phyloP scores from a whole-genome alignment of 2,329 filamentous ascomycete species.

The Pseudogymnoascus sp. region DNA sequence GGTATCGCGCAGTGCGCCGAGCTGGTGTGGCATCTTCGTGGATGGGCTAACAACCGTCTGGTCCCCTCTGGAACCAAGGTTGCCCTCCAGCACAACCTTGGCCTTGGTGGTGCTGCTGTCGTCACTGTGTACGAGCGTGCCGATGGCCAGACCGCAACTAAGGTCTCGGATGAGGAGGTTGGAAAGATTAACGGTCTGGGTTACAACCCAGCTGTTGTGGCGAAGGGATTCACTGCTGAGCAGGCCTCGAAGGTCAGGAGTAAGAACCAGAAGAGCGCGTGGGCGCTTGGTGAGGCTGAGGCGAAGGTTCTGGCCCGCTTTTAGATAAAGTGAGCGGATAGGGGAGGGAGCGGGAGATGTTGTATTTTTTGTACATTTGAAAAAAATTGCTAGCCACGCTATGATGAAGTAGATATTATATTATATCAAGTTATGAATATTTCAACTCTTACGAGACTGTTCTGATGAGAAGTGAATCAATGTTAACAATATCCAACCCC shows the following conservation, averaged over 20 bases:
- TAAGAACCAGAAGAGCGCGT: constrained; percentile 57
- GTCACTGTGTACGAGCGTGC: constrained; percentile 83
- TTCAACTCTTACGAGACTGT: neutral
- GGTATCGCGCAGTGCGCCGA: constrained; percentile 95
- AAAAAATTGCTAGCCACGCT: neutral
- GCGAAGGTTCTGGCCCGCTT: constrained; percentile 69
- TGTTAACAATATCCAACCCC: neutral
- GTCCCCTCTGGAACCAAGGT: constrained; percentile 57
- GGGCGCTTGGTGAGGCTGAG: constrained; percentile 71
- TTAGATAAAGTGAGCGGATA: constrained; percentile 28
- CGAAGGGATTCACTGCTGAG: constrained; percentile 76
- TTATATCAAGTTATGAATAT: neutral
- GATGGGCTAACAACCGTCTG: constrained; percentile 88
- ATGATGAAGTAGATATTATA: constrained; percentile 4
- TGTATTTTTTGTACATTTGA: constrained; percentile 2
- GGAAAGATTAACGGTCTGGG: constrained; percentile 63
- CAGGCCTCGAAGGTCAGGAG: constrained; percentile 69
- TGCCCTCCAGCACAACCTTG: constrained; percentile 87
- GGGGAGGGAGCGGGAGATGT: neutral
- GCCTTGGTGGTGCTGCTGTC: constrained; percentile 83
- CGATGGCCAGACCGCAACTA: constrained; percentile 60
- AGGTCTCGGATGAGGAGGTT: constrained; percentile 51
- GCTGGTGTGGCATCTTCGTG: constrained; percentile 88
- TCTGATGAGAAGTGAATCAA: neutral
- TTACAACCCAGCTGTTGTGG: constrained; percentile 87